A percentile compares a stretch with the other conserved stretches of the same genome.
These are phyloP conservation scores for Phialocephala subalpina DNA, from an alignment of 2,329 filamentous ascomycete species.

Conservation along the genomic window DNA sequence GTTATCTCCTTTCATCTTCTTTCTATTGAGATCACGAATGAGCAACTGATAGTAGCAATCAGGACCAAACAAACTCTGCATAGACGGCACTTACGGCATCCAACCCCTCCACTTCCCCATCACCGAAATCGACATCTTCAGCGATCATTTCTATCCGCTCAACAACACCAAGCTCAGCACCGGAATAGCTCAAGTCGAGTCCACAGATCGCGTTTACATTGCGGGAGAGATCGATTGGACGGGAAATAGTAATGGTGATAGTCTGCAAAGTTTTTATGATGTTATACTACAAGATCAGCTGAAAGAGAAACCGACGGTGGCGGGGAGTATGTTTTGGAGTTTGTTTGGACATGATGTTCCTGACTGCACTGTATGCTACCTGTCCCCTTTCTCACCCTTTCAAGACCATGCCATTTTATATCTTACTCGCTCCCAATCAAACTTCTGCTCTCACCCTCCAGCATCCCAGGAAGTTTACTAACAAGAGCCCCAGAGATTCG, in stretches of 20 bases:
- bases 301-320: conserved; percentile 40
- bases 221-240: conserved; percentile 58
- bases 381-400: neutral
- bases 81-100: conserved; percentile 58
- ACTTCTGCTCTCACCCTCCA: neutral
- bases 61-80: conserved; percentile 53
- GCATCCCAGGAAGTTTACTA: neutral
- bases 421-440: neutral
- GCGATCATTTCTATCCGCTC: conserved; percentile 56
- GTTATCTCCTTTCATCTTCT: neutral
- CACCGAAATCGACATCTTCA: conserved; percentile 54
- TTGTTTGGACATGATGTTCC: conserved; percentile 54
- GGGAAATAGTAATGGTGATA: conserved; percentile 42
- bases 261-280: conserved; percentile 50
- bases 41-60: conserved; percentile 26
- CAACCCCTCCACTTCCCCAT: conserved; percentile 53
- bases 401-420: neutral
- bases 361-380: conserved; percentile 49
- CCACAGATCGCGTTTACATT: conserved; percentile 50
- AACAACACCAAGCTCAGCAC: conserved; percentile 48
- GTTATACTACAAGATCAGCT: conserved; percentile 48
- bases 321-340: conserved; percentile 56
- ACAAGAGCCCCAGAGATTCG: conserved; percentile 46
- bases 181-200: conserved; percentile 49
- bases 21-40: too few relatives aligned